Evolutionary conservation across 108 stramenopile species (phyloP).

Genomic region (Chaetoceros tenuissimus): DNA sequence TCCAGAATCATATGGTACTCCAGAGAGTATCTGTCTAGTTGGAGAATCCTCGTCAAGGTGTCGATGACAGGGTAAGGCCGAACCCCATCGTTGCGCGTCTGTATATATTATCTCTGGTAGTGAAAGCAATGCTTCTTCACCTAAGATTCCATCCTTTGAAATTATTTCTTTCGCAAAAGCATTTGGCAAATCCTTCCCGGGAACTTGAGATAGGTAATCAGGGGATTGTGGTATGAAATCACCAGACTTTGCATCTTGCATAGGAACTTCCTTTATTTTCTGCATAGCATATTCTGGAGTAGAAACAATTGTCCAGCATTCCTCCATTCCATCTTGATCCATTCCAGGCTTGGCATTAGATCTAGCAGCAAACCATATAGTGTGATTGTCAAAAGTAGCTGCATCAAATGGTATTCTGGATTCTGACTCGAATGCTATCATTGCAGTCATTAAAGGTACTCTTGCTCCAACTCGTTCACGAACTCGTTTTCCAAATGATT

Average conservation of each 20-base stretch:
- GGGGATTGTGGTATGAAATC: conserved; percentile 43
- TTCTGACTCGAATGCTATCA: conserved; percentile 39
- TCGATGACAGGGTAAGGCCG: conserved; percentile 40
- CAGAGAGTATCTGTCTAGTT: conserved; percentile 19
- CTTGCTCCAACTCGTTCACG: conserved; percentile 20
- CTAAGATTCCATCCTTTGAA: no score
- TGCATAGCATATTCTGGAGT: conserved; percentile 44
- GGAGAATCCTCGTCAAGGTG: conserved; percentile 10
- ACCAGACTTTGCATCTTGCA: conserved; percentile 53
- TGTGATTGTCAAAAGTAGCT: conserved; percentile 18
- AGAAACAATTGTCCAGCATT: conserved; percentile 58
- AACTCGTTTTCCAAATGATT: conserved; percentile 25
- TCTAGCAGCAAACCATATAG: conserved; percentile 48
- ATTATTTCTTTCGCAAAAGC: conserved; percentile 25
- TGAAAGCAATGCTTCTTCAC: no score
- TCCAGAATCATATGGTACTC: conserved; percentile 31
- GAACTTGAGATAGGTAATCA: conserved; percentile 35
- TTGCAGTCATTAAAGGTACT: conserved; percentile 46
- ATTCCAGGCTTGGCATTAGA: conserved; percentile 41
- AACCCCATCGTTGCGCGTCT: conserved; percentile 53
- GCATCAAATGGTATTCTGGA: conserved; percentile 24
- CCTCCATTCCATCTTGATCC: conserved; percentile 1
- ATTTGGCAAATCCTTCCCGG: conserved; percentile 29
- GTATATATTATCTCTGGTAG: conserved; percentile 26
- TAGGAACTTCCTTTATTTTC: conserved; percentile 39